These are phyloP conservation scores for Pythium oligandrum DNA, from an alignment of 352 stramenopile species.

Conservation along the genomic window DNA sequence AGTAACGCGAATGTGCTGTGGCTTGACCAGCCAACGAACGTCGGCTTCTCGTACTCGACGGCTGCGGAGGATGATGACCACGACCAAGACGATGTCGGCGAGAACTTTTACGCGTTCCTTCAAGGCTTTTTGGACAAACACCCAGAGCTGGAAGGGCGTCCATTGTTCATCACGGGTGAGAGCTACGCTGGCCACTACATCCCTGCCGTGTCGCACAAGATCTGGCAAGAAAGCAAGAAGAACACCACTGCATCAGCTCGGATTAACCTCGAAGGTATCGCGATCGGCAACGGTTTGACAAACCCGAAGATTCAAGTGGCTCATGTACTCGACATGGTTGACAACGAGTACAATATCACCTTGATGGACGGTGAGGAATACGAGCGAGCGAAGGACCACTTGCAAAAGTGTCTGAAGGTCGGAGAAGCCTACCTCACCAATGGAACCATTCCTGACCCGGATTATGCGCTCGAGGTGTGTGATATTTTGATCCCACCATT, in stretches of 20 bases:
- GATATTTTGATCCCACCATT: constrained; percentile 37
- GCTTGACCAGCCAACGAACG: constrained; percentile 58
- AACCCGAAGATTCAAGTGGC: constrained; percentile 35
- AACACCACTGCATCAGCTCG: neutral
- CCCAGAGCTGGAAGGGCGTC: constrained; percentile 36
- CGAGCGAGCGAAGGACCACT: constrained; percentile 26
- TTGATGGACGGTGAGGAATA: constrained; percentile 31
- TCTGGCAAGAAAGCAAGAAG: constrained; percentile 40
- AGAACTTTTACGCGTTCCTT: constrained; percentile 71
- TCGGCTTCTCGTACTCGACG: constrained; percentile 45
- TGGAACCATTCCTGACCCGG: constrained; percentile 27
- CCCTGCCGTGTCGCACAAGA: constrained; percentile 43
- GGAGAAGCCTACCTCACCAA: constrained; percentile 23
- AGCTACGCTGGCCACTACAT: constrained; percentile 71
- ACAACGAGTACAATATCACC: constrained; percentile 71
- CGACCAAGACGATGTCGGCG: constrained; percentile 46
- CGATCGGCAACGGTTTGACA: constrained; percentile 58
- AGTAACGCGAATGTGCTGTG: constrained; percentile 62
- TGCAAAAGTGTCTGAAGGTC: constrained; percentile 21
- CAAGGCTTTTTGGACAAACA: constrained; percentile 59
- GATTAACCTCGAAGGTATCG: constrained; percentile 55
- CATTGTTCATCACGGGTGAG: constrained; percentile 70
- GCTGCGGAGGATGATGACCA: constrained; percentile 25
- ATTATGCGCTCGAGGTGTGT: neutral
- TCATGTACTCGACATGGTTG: constrained; percentile 53